Conservation (phyloP, 2,329 filamentous ascomycete genomes). For the Penicillium digitatum region DNA sequence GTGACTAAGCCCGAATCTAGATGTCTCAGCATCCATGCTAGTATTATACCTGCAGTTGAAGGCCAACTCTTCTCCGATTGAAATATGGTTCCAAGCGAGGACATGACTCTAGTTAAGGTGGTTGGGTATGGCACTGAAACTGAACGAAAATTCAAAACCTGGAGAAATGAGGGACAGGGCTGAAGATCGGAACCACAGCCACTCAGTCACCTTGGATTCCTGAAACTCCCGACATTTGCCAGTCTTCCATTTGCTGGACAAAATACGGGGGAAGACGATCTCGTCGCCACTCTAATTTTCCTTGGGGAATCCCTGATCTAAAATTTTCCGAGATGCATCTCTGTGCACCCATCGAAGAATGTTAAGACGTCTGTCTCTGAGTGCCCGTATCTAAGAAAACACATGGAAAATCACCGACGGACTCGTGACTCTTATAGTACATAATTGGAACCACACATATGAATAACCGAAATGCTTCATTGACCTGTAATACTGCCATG, state of each 20-base stretch:
- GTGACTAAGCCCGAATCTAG: constrained; percentile 9
- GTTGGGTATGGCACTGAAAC: background rate
- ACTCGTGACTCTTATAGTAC: constrained; percentile 6
- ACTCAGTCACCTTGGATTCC: constrained; percentile 24
- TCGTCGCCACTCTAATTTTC: constrained; percentile 18
- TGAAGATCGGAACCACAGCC: constrained; percentile 22
- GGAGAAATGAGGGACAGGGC: constrained; percentile 19
- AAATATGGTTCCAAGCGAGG: background rate
- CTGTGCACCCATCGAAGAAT: background rate
- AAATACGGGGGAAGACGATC: constrained; percentile 23
- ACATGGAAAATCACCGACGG: background rate
- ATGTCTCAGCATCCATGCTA: constrained; percentile 12
- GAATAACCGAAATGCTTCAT: constrained; percentile 5
- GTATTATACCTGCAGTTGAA: constrained; percentile 9
- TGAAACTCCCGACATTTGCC: constrained; percentile 32
- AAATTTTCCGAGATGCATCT: constrained; percentile 2
- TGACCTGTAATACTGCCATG: constrained; percentile 13
- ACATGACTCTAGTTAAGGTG: background rate
- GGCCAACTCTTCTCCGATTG: background rate
- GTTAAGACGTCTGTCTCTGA: background rate
- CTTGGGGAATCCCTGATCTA: constrained; percentile 18
- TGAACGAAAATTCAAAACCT: background rate
- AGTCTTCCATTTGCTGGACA: constrained; percentile 23
- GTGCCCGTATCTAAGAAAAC: background rate
- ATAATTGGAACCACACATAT: constrained; percentile 7